A percentile compares a stretch with the other conserved stretches of the same genome.
phyloP scores from a whole-genome alignment of 208 protist genomes.

The Crithidia bombi region DNA sequence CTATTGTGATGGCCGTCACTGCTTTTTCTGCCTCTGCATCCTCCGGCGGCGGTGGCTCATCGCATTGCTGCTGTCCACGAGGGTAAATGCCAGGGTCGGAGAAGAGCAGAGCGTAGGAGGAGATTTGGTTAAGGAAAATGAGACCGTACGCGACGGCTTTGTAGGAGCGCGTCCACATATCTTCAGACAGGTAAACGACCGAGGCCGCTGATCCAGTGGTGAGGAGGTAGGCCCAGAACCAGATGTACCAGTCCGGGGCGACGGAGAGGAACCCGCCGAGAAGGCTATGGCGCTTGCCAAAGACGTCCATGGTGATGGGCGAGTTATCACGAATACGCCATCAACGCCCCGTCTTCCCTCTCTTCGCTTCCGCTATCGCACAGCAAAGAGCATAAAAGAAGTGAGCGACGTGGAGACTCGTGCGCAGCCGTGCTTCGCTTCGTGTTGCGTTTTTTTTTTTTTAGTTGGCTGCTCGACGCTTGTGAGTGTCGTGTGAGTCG shows the following conservation, averaged over 20 bases:
- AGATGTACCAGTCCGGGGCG: conserved; percentile 36
- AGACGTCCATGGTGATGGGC: background rate
- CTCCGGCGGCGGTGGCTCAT: background rate
- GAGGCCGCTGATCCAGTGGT: conserved; percentile 12
- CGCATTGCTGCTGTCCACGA: conserved; percentile 2
- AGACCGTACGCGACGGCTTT: conserved; percentile 8
- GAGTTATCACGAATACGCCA: background rate
- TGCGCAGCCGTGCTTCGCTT: too few species aligned
- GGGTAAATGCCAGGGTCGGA: conserved; percentile 73
- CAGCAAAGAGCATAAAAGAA: too few species aligned
- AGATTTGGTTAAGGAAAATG: conserved; percentile 21
- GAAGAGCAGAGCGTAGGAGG: conserved; percentile 23
- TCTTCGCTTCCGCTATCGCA: too few species aligned
- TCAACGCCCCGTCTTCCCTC: too few species aligned
- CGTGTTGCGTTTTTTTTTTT: too few species aligned
- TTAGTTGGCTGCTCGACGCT: too few species aligned
- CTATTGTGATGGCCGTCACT: conserved; percentile 17
- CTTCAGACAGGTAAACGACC: conserved; percentile 23
- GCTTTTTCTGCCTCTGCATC: conserved; percentile 2
- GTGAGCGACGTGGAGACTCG: too few species aligned
- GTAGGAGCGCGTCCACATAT: conserved; percentile 29
- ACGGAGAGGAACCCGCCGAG: conserved; percentile 28
- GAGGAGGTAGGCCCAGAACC: conserved; percentile 31
- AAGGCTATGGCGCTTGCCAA: conserved; percentile 13
- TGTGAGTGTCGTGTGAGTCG: background rate